Percentiles rank a stretch among this genome's conserved stretches.
Evolutionary conservation across 495 filamentous ascomycete genomes (phyloP).

Genomic region (Trichoderma reesei): DNA sequence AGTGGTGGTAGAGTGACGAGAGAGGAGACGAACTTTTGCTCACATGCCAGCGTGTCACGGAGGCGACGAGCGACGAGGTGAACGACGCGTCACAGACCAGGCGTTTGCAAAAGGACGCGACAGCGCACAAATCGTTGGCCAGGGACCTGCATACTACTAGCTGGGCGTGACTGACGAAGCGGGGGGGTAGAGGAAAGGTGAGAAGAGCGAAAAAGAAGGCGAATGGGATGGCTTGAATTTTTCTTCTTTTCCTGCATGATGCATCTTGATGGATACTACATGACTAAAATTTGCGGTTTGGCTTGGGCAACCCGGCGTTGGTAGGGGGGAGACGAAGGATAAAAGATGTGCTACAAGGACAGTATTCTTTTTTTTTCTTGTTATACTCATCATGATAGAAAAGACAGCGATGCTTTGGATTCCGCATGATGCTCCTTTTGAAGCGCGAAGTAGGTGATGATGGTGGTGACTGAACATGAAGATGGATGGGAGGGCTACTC

Average conservation of each 20-base stretch:
- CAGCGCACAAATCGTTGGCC: background rate
- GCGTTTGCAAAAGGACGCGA: background rate
- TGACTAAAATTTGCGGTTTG: background rate
- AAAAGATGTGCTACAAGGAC: background rate
- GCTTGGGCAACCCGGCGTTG: background rate
- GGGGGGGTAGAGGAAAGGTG: background rate
- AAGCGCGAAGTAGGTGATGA: too few relatives aligned
- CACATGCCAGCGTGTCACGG: background rate
- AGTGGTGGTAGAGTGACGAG: background rate
- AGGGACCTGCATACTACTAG: background rate
- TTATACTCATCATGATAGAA: constrained; percentile 13
- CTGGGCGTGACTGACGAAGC: background rate
- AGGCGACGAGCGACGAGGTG: background rate
- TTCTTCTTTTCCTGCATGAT: background rate
- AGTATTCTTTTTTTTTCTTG: background rate
- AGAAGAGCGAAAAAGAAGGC: background rate
- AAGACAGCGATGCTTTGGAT: constrained; percentile 14
- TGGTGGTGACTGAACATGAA: too few relatives aligned
- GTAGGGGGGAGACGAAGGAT: background rate
- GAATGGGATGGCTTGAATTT: background rate
- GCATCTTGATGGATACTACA: background rate
- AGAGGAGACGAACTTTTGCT: background rate
- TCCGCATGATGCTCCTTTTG: background rate
- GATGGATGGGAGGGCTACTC: too few relatives aligned
- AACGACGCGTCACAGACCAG: background rate